Evolutionary conservation across 2,329 filamentous ascomycete species (phyloP).

Genomic region (Trichophyton verrucosum): DNA sequence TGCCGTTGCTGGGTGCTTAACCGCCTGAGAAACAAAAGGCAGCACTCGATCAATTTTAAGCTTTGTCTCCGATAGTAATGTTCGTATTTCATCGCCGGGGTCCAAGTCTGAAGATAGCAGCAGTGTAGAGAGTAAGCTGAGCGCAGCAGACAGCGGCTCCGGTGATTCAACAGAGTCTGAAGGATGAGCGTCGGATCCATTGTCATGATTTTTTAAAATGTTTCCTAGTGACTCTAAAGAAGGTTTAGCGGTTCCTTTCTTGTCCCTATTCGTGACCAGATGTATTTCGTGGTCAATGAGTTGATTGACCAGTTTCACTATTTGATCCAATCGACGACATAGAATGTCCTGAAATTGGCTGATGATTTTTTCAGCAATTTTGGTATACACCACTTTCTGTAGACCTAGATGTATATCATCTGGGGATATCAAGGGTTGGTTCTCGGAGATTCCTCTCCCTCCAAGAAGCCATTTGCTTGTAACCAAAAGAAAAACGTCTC

Average conservation of each 20-base stretch:
- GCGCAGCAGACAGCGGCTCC: slow-evolving; percentile 30
- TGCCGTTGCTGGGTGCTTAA: slow-evolving; percentile 29
- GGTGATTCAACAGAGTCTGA: slow-evolving; percentile 16
- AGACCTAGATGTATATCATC: slow-evolving; percentile 21
- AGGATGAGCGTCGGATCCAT: slow-evolving; percentile 4
- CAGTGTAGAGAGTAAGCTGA: slow-evolving; percentile 33
- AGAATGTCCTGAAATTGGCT: slow-evolving; percentile 33
- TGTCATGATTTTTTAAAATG: slow-evolving; percentile 19
- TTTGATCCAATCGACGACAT: slow-evolving; percentile 28
- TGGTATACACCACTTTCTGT: slow-evolving; percentile 29
- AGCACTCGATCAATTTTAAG: slow-evolving; percentile 26
- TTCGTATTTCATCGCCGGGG: slow-evolving; percentile 20
- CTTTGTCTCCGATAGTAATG: slow-evolving; percentile 24
- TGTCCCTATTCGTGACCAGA: slow-evolving; percentile 5
- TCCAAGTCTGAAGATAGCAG: slow-evolving; percentile 31
- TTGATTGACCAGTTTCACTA: slow-evolving; percentile 32
- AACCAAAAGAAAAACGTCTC: slow-evolving; percentile 32
- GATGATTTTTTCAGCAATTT: slow-evolving; percentile 31
- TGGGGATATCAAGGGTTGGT: slow-evolving; percentile 5
- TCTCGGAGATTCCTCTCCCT: slow-evolving; percentile 3
- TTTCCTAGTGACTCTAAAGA: slow-evolving; percentile 25
- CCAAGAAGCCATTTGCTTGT: slow-evolving; percentile 32
- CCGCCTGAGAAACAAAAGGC: slow-evolving; percentile 21
- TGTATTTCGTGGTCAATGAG: slow-evolving; percentile 27
- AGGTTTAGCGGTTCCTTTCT: neutral